A percentile compares a stretch with the other conserved stretches of the same genome.
Evolutionary conservation across 331 rosid species (phyloP).

Genomic region (Ulmus americana): DNA sequence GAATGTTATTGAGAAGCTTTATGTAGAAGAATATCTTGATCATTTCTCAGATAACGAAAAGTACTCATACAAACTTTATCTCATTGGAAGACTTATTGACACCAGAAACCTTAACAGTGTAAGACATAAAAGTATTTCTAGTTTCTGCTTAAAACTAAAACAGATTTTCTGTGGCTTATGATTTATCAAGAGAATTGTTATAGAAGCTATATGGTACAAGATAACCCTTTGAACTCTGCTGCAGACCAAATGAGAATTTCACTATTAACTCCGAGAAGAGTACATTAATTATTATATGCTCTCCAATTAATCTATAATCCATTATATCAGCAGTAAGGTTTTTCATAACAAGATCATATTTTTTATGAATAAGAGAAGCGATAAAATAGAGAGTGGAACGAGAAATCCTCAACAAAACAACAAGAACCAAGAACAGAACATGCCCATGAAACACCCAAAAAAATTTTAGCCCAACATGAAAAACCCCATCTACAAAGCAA

Average conservation of each 20-base stretch:
- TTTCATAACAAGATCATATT: too few relatives aligned
- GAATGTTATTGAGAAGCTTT: background rate
- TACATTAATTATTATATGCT: too few relatives aligned
- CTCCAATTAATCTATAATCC: too few relatives aligned
- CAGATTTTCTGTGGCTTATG: background rate
- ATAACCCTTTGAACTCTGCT: background rate
- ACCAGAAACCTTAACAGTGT: background rate
- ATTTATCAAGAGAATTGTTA: background rate
- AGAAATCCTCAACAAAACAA: too few relatives aligned
- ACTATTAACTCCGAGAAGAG: background rate
- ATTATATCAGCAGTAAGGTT: too few relatives aligned
- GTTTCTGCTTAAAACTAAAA: background rate
- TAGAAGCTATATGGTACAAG: background rate
- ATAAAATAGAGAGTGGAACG: too few relatives aligned
- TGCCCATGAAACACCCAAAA: too few relatives aligned
- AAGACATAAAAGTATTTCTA: background rate
- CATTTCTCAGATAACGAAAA: background rate
- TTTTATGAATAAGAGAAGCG: too few relatives aligned
- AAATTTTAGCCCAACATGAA: too few relatives aligned
- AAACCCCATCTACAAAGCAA: too few relatives aligned
- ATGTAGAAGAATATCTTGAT: background rate
- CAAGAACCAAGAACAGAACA: too few relatives aligned
- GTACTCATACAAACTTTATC: background rate
- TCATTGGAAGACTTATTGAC: background rate
- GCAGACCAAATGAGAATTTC: background rate